These are phyloP conservation scores for Sugiyamaella lignohabitans DNA, from an alignment of 805 yeast species.

Conservation along the genomic window DNA sequence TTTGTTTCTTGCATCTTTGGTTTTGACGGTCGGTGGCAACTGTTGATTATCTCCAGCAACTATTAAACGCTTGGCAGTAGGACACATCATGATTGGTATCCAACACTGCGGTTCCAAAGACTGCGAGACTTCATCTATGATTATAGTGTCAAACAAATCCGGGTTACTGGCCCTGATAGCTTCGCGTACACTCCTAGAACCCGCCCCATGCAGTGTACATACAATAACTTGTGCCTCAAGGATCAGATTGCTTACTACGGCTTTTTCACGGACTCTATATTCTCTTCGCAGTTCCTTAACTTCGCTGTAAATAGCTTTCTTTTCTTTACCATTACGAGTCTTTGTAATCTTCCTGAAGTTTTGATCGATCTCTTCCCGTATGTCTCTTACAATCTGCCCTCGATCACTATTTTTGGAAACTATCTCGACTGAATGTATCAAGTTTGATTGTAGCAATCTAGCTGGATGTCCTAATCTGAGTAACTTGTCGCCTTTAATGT, in stretches of 20 bases:
- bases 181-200: constrained; percentile 59
- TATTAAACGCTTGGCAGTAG: constrained; percentile 50
- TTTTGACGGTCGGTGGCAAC: constrained; percentile 81
- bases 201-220: constrained; percentile 84
- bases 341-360: constrained; percentile 48
- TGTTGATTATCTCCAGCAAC: constrained; percentile 94
- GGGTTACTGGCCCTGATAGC: constrained; percentile 35
- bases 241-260: constrained; percentile 53
- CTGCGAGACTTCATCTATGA: constrained; percentile 94
- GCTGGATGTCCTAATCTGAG: constrained; percentile 94
- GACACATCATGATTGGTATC: constrained; percentile 77
- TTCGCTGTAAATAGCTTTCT: constrained; percentile 61
- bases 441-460: constrained; percentile 54
- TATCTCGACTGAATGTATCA: constrained; percentile 70
- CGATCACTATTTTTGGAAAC: constrained; percentile 53
- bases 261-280: constrained; percentile 56
- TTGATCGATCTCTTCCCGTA: constrained; percentile 61
- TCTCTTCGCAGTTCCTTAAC: constrained; percentile 67
- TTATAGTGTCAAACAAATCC: constrained; percentile 63
- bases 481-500: constrained; percentile 43
- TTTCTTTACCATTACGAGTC: constrained; percentile 55
- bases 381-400: constrained; percentile 58
- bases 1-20: constrained; percentile 37
- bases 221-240: constrained; percentile 61
- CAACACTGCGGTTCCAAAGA: constrained; percentile 93